phyloP scores from a whole-genome alignment of 2,329 filamentous ascomycete genomes.

The Orbilia ellipsospora region DNA sequence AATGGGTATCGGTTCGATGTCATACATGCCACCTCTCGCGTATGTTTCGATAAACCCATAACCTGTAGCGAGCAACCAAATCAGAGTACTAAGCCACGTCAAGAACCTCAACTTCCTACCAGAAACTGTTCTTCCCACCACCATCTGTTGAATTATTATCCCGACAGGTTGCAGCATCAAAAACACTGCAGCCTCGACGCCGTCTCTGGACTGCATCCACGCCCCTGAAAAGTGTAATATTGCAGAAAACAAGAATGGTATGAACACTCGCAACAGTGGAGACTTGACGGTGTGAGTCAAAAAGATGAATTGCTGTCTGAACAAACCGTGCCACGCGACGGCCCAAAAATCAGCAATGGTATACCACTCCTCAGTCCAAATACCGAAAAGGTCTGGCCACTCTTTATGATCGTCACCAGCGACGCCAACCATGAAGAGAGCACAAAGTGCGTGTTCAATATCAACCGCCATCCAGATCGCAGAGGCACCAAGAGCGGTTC shows the following conservation, averaged over 20 bases:
- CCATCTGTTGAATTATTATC: slow-evolving; percentile 29
- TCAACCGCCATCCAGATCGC: slow-evolving; percentile 51
- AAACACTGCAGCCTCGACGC: slow-evolving; percentile 21
- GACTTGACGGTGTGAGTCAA: slow-evolving; percentile 35
- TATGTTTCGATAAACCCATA: slow-evolving; percentile 42
- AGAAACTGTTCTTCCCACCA: slow-evolving; percentile 17
- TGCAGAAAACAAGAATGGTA: slow-evolving; percentile 45
- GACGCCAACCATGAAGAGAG: slow-evolving; percentile 25
- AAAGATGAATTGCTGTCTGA: slow-evolving; percentile 44
- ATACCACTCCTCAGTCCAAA: slow-evolving; percentile 51
- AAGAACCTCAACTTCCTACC: slow-evolving; percentile 12
- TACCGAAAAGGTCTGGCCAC: slow-evolving; percentile 47
- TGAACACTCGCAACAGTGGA: slow-evolving; percentile 17
- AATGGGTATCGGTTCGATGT: slow-evolving; percentile 49
- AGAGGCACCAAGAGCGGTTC: slow-evolving; percentile 31
- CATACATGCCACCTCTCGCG: slow-evolving; percentile 46
- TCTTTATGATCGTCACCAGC: slow-evolving; percentile 34
- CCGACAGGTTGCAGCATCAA: slow-evolving; percentile 38
- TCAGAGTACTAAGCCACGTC: slow-evolving; percentile 31
- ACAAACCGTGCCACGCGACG: slow-evolving; percentile 49
- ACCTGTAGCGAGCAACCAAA: slow-evolving; percentile 31
- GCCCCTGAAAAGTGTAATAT: slow-evolving; percentile 44
- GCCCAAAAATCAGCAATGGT: slow-evolving; percentile 50
- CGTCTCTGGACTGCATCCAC: slow-evolving; percentile 36
- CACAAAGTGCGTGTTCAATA: slow-evolving; percentile 25